Conservation (phyloP, 345 rosid genomes). For the Rhodomyrtus tomentosa region DNA sequence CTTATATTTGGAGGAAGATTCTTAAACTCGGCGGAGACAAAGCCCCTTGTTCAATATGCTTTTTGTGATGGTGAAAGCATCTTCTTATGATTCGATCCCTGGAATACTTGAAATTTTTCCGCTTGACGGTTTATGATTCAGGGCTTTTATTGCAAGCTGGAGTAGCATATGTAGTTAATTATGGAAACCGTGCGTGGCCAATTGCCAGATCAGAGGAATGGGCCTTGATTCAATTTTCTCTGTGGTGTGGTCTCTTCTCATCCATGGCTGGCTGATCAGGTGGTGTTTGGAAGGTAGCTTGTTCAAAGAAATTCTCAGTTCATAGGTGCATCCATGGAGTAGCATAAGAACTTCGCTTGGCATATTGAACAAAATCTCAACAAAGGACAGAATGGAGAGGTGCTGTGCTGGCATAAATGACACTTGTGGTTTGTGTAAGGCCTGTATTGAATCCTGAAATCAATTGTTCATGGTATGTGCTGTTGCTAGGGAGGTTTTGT, state of each 20-base stretch:
- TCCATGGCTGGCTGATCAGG: background rate
- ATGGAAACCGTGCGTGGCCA: background rate
- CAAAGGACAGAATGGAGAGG: too few relatives aligned
- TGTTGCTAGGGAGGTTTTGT: too few relatives aligned
- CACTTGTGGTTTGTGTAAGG: too few relatives aligned
- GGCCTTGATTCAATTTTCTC: background rate
- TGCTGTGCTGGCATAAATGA: too few relatives aligned
- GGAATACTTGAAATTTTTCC: background rate
- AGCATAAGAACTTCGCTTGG: too few relatives aligned
- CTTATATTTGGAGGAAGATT: background rate
- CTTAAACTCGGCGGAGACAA: background rate
- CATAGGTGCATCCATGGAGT: too few relatives aligned
- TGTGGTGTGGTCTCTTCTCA: background rate
- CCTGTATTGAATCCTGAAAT: too few relatives aligned
- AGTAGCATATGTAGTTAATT: too few relatives aligned
- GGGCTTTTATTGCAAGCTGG: background rate
- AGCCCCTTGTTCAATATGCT: background rate
- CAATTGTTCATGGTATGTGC: too few relatives aligned
- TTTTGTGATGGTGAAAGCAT: background rate
- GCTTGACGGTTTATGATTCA: background rate
- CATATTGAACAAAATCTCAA: too few relatives aligned
- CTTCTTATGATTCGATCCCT: background rate
- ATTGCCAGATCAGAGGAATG: background rate
- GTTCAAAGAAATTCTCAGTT: background rate
- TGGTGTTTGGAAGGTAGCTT: background rate